Base-by-base conservation (phyloP, 441 rosid genomes). In the Euphorbia corollata region DNA sequence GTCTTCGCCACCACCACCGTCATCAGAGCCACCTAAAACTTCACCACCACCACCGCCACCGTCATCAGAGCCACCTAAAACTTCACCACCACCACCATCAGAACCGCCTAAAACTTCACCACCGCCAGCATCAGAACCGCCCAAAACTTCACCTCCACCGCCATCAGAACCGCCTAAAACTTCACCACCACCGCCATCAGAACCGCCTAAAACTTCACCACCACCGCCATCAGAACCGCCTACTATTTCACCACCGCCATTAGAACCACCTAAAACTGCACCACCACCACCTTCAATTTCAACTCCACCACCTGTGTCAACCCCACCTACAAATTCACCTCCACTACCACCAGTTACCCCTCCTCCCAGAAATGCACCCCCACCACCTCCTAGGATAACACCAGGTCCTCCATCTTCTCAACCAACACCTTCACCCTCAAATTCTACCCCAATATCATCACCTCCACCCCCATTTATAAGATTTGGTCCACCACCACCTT, bases 361-460 rank as follows among this genome's bases (percentile, higher is more conserved):
- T 50, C 53, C 64, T 53, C 62, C 77, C 5, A 48, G 38, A 20
- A 61, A 68, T 72, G 60, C 68, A 63, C 65, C 32, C 32, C 32
- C 84, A 36, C 77, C 83, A 47, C 69, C 81, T 39, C 72, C 78
- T 61, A 32, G 30, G 39, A 53, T 12, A 56, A 24, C 71, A 54
- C 47, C 72, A 63, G 34, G 70, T 54, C 72, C 78, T 1, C 70
- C 82, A 51, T 30, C 60, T 72, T 63, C 82, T 71, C 74, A 59
- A 47, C 64, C 75, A 67, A n/a, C 77, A 30, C 73, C 89, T 71
- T 43, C 79, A 22, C 82, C 84, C 68, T 69, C 88, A 34, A 81
- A 77, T 74, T 81, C 86, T 57, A 64, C 79, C 67, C 48, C 78
- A 69, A 53, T 62, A 16, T 60, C 81, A 57, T 62, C 78, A 50